Percentiles rank a stretch among this genome's conserved stretches.
These are phyloP conservation scores for Epicoccum nigrum DNA, from an alignment of 2,329 filamentous ascomycete genomes.

Conservation along the genomic window DNA sequence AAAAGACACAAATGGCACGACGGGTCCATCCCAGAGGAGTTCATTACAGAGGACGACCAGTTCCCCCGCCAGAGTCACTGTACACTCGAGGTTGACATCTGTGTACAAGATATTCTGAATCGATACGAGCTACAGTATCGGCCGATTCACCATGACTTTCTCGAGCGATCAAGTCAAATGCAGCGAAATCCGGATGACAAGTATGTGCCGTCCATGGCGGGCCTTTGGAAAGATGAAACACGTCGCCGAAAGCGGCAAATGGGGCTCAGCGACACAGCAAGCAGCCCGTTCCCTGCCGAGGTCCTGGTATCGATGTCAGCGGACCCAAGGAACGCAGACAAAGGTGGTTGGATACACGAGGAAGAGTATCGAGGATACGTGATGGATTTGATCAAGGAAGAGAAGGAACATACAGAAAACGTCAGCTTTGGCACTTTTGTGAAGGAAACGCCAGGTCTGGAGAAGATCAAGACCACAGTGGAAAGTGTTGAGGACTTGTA, in stretches of 20 bases:
- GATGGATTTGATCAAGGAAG: constrained; percentile 66
- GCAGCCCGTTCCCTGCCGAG: constrained; percentile 80
- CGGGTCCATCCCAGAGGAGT: constrained; percentile 65
- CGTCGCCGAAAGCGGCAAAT: constrained; percentile 76
- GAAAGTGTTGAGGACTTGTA: constrained; percentile 90
- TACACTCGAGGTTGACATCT: constrained; percentile 86
- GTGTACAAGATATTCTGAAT: constrained; percentile 87
- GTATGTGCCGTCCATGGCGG: constrained; percentile 91
- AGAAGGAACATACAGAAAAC: constrained; percentile 59
- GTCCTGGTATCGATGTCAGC: constrained; percentile 89
- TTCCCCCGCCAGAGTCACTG: constrained; percentile 86
- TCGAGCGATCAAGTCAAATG: constrained; percentile 71
- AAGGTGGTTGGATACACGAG: constrained; percentile 92
- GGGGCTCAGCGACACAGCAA: constrained; percentile 66
- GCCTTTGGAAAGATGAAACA: constrained; percentile 89
- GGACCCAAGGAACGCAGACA: constrained; percentile 71
- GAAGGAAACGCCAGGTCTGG: constrained; percentile 58
- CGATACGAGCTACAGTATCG: constrained; percentile 75
- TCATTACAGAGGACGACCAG: constrained; percentile 65
- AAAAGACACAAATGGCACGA: constrained; percentile 79
- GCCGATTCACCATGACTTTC: constrained; percentile 84
- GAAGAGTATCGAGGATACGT: constrained; percentile 77
- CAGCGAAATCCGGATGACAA: constrained; percentile 68
- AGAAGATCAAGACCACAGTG: constrained; percentile 73
- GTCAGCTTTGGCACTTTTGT: constrained; percentile 72